Conservation (phyloP, 257 asterid species). For the Rauvolfia tetraphylla region DNA sequence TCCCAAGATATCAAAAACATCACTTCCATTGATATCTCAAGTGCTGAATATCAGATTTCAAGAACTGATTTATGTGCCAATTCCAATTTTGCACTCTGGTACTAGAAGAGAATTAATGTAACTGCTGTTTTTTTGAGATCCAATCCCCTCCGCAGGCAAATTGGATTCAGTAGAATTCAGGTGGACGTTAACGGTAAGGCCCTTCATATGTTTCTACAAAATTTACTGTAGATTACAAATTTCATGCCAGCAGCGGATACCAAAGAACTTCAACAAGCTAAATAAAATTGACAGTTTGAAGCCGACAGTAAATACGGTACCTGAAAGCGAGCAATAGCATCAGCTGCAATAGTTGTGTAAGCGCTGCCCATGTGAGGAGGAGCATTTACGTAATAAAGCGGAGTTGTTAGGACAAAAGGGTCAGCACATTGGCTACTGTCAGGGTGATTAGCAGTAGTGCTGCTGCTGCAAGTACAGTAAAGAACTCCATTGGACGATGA, state of each 20-base stretch:
- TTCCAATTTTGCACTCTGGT: neutral
- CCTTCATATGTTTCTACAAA: neutral
- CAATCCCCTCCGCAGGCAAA: neutral
- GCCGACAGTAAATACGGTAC: slow-evolving; percentile 23
- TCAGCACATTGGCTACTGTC: slow-evolving; percentile 23
- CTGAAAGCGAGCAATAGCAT: slow-evolving; percentile 93
- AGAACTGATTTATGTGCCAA: neutral
- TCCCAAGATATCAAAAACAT: neutral
- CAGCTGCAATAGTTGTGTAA: slow-evolving; percentile 95
- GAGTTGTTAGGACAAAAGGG: slow-evolving; percentile 79
- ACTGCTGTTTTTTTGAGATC: neutral
- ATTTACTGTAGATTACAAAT: neutral
- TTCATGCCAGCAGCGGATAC: neutral
- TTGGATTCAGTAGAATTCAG: neutral
- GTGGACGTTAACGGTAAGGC: neutral
- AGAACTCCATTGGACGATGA: slow-evolving; percentile 31
- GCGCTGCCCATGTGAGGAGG: slow-evolving; percentile 99
- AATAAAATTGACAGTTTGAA: neutral
- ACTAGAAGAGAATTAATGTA: neutral
- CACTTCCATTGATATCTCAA: neutral
- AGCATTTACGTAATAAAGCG: slow-evolving; percentile 95
- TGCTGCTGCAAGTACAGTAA: slow-evolving; percentile 48
- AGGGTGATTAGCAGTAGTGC: neutral
- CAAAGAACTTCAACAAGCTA: neutral
- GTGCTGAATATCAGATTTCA: neutral